Base-by-base conservation (phyloP, 1,284 basidiomycete species). In the Puccinia hordei region DNA sequence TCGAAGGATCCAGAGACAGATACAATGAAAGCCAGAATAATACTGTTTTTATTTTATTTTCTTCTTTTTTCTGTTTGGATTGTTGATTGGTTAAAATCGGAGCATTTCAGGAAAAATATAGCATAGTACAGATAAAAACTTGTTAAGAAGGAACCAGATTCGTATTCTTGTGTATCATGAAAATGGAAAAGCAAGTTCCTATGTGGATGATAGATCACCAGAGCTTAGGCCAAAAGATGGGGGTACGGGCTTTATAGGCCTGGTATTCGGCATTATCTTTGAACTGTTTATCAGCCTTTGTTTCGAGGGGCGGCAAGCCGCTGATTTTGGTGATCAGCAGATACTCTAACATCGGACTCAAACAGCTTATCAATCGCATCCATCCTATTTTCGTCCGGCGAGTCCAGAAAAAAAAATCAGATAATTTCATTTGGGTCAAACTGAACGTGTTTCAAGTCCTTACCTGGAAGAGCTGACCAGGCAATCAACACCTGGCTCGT, bases 221-320 rank as follows among this genome's bases (percentile, higher is more conserved):
- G 55, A 68, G 30, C 59, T n/a, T 49, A 22, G 51, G 69, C 53
- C 30, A 30, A 61, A 44, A 19, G 35, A 63, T 33, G 22, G 27
- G n/a, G 12, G 85, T 87, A 76, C 79, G 90, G 89, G 87, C 86
- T 85, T 91, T 92, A 86, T 93, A 92, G 82, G 90, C 87, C 82
- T 88, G 86, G 90, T 91, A 93, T 77, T 89, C 88, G 0, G 88
- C 87, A 83, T 92, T 89, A 24, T 88, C 85, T 17, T 89, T 89
- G 83, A 89, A 91, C 84, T 90, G 91, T 86, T 91, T 90, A 84
- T 93, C 88, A 0, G 88, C 90, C 5, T 88, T 71, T 55, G 82
- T 46, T 85, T 93, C 92, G 35, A 93, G 88, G 30, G 89, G 89
- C 0, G 92, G 92, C 19, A 93, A 89, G 33, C 91, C 91, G 22